These are phyloP conservation scores for Echria macrotheca DNA, from an alignment of 495 filamentous ascomycete genomes.

Conservation along the genomic window DNA sequence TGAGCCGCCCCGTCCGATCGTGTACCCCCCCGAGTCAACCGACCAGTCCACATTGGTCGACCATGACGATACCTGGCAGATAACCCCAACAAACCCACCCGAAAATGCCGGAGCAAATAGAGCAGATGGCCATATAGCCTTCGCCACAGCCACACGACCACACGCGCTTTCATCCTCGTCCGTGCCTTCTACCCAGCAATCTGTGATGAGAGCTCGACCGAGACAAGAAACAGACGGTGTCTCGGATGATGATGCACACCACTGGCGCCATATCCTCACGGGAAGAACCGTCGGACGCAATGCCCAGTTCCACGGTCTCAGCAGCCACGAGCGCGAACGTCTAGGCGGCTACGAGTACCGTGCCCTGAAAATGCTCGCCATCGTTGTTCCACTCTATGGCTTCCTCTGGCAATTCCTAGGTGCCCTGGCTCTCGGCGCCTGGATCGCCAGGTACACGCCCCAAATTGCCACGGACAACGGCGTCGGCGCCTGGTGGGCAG, in stretches of 20 bases:
- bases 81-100: too few species aligned
- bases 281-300: slow-evolving; percentile 55
- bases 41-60: neutral
- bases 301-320: slow-evolving; percentile 66
- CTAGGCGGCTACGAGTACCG: slow-evolving; percentile 78
- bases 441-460: slow-evolving; percentile 56
- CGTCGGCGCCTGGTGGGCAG: slow-evolving; percentile 59
- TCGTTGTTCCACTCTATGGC: slow-evolving; percentile 71
- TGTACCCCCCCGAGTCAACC: neutral
- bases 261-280: slow-evolving; percentile 23
- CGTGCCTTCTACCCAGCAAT: neutral
- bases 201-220: neutral
- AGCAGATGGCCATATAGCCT: slow-evolving; percentile 16
- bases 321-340: slow-evolving; percentile 59
- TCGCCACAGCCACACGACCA: slow-evolving; percentile 16
- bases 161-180: neutral
- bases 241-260: slow-evolving; percentile 8
- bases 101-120: neutral
- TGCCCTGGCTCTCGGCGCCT: slow-evolving; percentile 65
- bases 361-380: slow-evolving; percentile 64
- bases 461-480: slow-evolving; percentile 59
- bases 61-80: too few species aligned
- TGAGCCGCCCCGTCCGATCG: neutral
- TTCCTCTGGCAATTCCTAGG: slow-evolving; percentile 66
- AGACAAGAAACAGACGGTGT: too few species aligned